Evolutionary conservation across 306 rosid species (phyloP).

Genomic region (Mucuna pruriens): DNA sequence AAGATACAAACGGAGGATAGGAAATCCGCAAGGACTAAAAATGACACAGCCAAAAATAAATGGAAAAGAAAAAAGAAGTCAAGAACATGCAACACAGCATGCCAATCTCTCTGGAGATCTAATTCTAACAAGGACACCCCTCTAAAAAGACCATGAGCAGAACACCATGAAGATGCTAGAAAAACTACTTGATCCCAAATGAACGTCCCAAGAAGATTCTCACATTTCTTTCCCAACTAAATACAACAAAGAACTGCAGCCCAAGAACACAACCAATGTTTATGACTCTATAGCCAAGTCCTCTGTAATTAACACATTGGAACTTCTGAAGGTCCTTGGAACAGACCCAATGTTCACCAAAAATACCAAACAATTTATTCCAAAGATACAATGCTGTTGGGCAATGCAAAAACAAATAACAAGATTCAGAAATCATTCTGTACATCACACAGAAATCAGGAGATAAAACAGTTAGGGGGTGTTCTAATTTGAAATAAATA

Average conservation of each 20-base stretch:
- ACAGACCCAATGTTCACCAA: not conserved
- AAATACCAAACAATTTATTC: not conserved
- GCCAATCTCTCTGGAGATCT: not conserved
- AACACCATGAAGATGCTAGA: not conserved
- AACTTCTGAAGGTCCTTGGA: not conserved
- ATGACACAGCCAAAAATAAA: not conserved
- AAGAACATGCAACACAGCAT: not conserved
- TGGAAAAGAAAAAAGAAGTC: not conserved
- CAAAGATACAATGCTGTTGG: not conserved
- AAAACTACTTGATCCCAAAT: not conserved
- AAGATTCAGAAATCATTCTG: too few species aligned
- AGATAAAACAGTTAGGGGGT: not conserved
- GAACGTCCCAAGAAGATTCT: not conserved
- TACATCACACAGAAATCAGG: not conserved
- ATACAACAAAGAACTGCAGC: not conserved
- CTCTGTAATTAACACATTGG: not conserved
- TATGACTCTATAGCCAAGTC: not conserved
- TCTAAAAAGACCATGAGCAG: not conserved
- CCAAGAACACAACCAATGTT: not conserved
- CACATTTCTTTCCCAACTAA: not conserved
- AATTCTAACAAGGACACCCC: not conserved
- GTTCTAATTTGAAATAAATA: not conserved
- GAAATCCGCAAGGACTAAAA: not conserved
- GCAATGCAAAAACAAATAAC: not conserved
- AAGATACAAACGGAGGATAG: not conserved